Evolutionary conservation across 139 green algal genomes (phyloP).

Genomic region (Diplosphaera chodatii): DNA sequence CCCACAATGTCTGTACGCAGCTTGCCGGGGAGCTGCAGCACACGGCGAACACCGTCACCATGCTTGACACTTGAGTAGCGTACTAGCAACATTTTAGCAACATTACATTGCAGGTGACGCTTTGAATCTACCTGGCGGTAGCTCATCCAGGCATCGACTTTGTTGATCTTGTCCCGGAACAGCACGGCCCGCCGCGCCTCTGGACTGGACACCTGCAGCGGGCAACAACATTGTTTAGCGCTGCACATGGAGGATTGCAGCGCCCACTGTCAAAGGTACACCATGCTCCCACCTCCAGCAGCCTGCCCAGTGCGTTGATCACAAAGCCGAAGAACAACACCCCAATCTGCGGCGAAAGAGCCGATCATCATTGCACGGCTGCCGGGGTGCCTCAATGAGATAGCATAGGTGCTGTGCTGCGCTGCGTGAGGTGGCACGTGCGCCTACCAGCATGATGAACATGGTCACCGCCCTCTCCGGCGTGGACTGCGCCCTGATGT

Average conservation of each 20-base stretch:
- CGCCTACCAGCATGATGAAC: slow-evolving; percentile 5
- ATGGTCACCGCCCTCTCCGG: neutral
- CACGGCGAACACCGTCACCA: no score
- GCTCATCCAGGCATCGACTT: neutral
- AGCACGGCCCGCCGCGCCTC: neutral
- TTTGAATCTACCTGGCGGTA: no score
- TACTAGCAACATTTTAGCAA: no score
- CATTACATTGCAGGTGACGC: no score
- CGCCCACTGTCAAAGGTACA: no score
- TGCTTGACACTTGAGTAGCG: no score
- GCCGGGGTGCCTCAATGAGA: no score
- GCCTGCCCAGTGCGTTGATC: neutral
- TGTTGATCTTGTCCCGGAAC: neutral
- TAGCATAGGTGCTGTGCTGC: no score
- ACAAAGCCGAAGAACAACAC: slow-evolving; percentile 5
- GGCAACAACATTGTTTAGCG: no score
- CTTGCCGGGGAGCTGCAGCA: slow-evolving; percentile 4
- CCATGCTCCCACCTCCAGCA: slow-evolving; percentile 2
- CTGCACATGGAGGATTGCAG: no score
- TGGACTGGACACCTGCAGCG: neutral
- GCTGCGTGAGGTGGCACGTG: no score
- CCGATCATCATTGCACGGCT: no score
- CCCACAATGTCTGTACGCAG: neutral
- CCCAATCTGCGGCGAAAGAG: neutral
- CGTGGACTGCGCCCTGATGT: neutral